A percentile compares a stretch with the other conserved stretches of the same genome.
phyloP scores from a whole-genome alignment of 768 basidiomycete genomes.

The Porphyrellus cyaneotinctus region DNA sequence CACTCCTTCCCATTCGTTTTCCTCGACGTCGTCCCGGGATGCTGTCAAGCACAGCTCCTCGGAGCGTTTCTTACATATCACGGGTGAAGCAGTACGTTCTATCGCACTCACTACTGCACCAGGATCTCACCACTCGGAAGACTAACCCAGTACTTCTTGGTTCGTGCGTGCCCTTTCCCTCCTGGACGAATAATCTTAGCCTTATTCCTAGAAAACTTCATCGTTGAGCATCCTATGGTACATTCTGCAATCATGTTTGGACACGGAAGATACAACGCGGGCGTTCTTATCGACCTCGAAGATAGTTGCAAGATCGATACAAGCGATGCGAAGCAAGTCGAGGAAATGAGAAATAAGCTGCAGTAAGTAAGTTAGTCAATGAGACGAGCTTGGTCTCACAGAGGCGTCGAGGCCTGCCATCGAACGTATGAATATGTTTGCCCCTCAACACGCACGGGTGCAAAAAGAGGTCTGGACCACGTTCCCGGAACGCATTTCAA shows the following conservation, averaged over 20 bases:
- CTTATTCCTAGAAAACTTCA: conserved; percentile 9
- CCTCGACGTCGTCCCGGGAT: not conserved
- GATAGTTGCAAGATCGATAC: conserved; percentile 8
- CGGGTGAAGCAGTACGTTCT: conserved; percentile 16
- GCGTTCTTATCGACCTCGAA: conserved; percentile 15
- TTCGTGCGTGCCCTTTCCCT: not conserved
- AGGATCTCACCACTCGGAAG: conserved; percentile 7
- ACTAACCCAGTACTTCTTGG: conserved; percentile 17
- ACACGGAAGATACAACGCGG: conserved; percentile 17
- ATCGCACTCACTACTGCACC: not conserved
- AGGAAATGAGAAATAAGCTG: conserved; percentile 12
- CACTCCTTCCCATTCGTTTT: not conserved
- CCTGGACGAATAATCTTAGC: not conserved
- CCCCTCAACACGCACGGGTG: conserved; percentile 19
- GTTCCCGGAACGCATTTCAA: not conserved
- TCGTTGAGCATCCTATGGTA: conserved; percentile 14
- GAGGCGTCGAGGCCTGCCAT: conserved; percentile 3
- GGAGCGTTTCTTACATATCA: conserved; percentile 12
- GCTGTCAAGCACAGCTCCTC: not conserved
- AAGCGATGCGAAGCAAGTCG: conserved; percentile 6
- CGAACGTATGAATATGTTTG: conserved; percentile 20
- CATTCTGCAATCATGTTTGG: conserved; percentile 22
- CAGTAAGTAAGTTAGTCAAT: conserved; percentile 3
- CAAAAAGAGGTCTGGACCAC: conserved; percentile 17
- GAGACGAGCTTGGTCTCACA: not conserved